A percentile compares a stretch with the other conserved stretches of the same genome.
These are phyloP conservation scores for Pyrus communis DNA, from an alignment of 306 rosid genomes.

Conservation along the genomic window DNA sequence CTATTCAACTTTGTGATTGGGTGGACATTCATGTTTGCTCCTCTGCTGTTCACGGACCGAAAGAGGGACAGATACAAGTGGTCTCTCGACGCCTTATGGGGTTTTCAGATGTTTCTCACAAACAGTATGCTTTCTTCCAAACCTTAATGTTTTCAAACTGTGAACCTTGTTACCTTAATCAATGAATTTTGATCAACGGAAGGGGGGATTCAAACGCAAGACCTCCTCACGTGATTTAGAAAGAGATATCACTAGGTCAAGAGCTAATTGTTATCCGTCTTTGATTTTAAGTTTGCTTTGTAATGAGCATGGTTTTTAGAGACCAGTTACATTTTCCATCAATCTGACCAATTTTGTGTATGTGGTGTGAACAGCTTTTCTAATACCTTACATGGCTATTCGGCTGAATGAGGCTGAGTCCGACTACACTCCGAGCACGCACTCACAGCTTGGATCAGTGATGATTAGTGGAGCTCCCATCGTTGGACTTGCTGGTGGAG, in stretches of 20 bases:
- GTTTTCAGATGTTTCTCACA: conserved; percentile 89
- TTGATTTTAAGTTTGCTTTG: neutral
- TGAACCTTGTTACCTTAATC: neutral
- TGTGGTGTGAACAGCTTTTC: conserved; percentile 53
- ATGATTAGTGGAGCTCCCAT: conserved; percentile 57
- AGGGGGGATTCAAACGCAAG: neutral
- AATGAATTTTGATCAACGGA: neutral
- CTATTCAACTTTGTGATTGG: conserved; percentile 86
- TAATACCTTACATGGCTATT: conserved; percentile 95
- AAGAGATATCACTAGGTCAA: neutral
- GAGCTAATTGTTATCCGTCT: too few relatives aligned
- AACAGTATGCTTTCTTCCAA: conserved; percentile 47
- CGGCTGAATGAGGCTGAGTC: conserved; percentile 57
- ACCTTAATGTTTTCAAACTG: neutral
- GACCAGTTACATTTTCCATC: neutral
- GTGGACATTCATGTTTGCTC: conserved; percentile 94
- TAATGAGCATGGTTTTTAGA: neutral
- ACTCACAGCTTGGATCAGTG: conserved; percentile 49
- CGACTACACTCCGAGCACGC: conserved; percentile 29
- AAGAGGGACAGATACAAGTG: conserved; percentile 61
- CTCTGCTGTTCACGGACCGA: conserved; percentile 67
- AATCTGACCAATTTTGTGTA: neutral
- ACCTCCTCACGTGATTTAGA: neutral
- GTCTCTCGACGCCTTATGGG: conserved; percentile 70
- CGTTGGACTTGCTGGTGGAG: conserved; percentile 69